Conservation (phyloP, 176 grass and related monocot species). For the Metroxylon sagu region DNA sequence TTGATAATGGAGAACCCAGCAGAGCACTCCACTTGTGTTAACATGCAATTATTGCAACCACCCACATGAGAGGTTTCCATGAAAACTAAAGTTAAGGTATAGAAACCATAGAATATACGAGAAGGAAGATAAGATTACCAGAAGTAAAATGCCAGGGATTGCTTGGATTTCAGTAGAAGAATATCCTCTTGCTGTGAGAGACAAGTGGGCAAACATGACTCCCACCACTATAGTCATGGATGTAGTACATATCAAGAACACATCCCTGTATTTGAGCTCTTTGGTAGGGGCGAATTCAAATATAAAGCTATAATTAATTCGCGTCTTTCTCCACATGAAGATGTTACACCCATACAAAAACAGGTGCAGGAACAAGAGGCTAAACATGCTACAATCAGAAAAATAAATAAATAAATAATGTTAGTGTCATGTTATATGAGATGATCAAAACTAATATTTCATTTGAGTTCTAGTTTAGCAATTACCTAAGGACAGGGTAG, state of each 20-base stretch:
- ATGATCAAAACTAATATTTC: no score
- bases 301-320: constrained; percentile 93
- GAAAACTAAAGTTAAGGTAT: no score
- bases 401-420: no score
- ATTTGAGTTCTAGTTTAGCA: no score
- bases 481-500: constrained; percentile 85
- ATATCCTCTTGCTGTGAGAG: constrained; percentile 49
- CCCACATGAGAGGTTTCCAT: no score
- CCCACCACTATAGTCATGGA: constrained; percentile 69
- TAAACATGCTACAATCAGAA: constrained; percentile 66
- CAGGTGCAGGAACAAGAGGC: constrained; percentile 87
- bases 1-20: background rate
- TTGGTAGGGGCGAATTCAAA: constrained; percentile 83
- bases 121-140: constrained; percentile 36
- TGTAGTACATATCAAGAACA: constrained; percentile 72
- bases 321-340: constrained; percentile 93
- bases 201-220: constrained; percentile 75
- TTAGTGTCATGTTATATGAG: no score
- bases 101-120: no score
- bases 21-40: background rate
- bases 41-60: no score
- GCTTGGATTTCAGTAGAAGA: constrained; percentile 76
- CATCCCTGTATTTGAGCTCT: constrained; percentile 75
- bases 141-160: constrained; percentile 72
- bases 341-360: constrained; percentile 97